Evolutionary conservation across 2,329 filamentous ascomycete species (phyloP).

Genomic region (Rhinocladiella mackenziei): DNA sequence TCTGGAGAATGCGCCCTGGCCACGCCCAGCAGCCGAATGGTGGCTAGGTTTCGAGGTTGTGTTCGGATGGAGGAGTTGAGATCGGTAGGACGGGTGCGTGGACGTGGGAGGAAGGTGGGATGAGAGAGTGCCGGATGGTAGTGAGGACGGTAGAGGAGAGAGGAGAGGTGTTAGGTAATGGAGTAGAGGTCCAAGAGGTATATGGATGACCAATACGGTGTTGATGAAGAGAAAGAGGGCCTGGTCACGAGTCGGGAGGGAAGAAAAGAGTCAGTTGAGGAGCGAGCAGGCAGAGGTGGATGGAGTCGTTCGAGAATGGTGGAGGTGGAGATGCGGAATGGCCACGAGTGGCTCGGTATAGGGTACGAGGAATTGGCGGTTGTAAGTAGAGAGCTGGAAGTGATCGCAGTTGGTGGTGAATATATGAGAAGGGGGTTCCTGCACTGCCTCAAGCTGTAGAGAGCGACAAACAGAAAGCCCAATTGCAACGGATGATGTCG

Average conservation of each 20-base stretch:
- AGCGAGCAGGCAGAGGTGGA: not conserved
- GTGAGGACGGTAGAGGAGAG: not conserved
- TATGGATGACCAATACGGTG: not conserved
- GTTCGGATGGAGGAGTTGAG: not conserved
- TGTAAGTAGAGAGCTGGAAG: no score
- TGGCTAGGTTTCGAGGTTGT: no score
- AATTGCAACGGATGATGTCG: no score
- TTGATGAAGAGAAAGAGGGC: not conserved
- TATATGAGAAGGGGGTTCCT: no score
- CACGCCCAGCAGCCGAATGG: not conserved
- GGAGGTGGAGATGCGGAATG: not conserved
- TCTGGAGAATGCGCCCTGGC: not conserved
- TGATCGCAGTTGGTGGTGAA: no score
- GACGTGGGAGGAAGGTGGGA: no score
- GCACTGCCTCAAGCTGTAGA: no score
- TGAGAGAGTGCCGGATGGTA: not conserved
- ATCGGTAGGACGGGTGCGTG: not conserved
- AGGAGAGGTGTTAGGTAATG: not conserved
- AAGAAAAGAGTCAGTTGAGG: no score
- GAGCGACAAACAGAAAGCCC: no score
- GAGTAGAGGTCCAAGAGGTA: not conserved
- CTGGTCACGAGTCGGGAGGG: not conserved
- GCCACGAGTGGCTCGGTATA: no score
- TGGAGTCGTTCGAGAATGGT: no score
- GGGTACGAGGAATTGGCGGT: no score